A percentile compares a stretch with the other conserved stretches of the same genome.
Evolutionary conservation across 2,329 filamentous ascomycete genomes (phyloP).

Genomic region (Trichoderma endophyticum): DNA sequence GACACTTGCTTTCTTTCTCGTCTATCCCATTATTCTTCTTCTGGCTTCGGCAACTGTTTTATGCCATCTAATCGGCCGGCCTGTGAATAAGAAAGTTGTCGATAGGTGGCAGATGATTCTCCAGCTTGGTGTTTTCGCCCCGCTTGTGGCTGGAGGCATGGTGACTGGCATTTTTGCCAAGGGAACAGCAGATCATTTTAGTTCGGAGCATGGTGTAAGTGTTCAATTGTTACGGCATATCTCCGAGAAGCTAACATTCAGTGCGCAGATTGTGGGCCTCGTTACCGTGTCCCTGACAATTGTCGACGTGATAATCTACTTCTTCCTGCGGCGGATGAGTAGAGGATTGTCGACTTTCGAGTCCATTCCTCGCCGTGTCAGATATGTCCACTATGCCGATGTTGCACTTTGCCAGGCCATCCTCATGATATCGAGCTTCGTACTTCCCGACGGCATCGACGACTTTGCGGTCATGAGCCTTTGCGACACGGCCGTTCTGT

Average conservation of each 20-base stretch:
- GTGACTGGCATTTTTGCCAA: background rate
- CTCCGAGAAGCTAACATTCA: background rate
- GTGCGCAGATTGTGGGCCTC: background rate
- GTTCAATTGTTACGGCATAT: background rate
- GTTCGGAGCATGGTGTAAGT: background rate
- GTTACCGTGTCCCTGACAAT: background rate
- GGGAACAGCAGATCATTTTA: background rate
- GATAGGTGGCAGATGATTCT: background rate
- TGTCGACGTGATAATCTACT: background rate
- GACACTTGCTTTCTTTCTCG: background rate
- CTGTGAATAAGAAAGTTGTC: background rate
- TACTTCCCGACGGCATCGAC: background rate
- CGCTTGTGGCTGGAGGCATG: background rate
- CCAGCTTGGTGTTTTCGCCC: background rate
- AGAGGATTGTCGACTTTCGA: background rate
- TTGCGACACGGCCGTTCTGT: background rate
- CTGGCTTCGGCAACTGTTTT: background rate
- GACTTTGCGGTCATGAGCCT: background rate
- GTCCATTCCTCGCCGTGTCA: background rate
- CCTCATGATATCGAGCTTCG: background rate
- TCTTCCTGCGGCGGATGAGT: background rate
- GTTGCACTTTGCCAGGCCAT: background rate
- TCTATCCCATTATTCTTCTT: background rate
- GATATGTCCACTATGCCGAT: background rate
- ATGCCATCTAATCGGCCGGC: background rate